Evolutionary conservation across 2,329 filamentous ascomycete species (phyloP).

Genomic region (Tothia fuscella): DNA sequence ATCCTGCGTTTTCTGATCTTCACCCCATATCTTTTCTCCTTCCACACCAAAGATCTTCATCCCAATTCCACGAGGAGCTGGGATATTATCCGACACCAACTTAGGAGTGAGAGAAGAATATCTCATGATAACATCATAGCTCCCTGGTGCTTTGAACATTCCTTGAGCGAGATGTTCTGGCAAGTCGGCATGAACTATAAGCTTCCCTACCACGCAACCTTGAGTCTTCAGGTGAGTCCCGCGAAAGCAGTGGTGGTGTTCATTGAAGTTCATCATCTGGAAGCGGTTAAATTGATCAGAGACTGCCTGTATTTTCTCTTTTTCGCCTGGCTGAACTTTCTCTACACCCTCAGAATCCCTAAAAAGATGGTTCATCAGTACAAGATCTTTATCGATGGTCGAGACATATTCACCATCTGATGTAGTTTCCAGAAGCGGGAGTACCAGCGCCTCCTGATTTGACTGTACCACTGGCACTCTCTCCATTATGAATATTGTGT

Average conservation of each 20-base stretch:
- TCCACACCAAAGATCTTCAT: conserved; percentile 40
- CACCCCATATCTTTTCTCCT: conserved; percentile 20
- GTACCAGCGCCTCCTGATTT: conserved; percentile 12
- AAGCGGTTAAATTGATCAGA: conserved; percentile 27
- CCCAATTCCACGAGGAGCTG: conserved; percentile 35
- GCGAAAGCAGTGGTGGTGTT: conserved; percentile 24
- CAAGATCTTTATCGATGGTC: neutral
- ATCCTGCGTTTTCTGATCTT: conserved; percentile 30
- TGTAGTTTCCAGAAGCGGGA: conserved; percentile 14
- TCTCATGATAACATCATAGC: conserved; percentile 6
- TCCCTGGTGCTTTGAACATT: conserved; percentile 10
- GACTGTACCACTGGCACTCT: conserved; percentile 13
- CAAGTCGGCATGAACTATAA: conserved; percentile 31
- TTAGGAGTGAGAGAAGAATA: neutral
- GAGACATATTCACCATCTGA: conserved; percentile 13
- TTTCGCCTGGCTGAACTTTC: conserved; percentile 20
- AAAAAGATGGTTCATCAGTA: neutral
- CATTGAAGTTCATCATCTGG: conserved; percentile 22
- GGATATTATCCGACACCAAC: conserved; percentile 23
- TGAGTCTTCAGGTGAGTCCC: conserved; percentile 37
- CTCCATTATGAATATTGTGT: conserved; percentile 13
- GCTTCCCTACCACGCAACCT: conserved; percentile 36
- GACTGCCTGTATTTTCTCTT: conserved; percentile 25
- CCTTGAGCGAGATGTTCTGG: conserved; percentile 26
- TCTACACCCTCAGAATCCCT: conserved; percentile 25